Conservation (phyloP, 345 rosid species). For the Eucalyptus erythrocorys region DNA sequence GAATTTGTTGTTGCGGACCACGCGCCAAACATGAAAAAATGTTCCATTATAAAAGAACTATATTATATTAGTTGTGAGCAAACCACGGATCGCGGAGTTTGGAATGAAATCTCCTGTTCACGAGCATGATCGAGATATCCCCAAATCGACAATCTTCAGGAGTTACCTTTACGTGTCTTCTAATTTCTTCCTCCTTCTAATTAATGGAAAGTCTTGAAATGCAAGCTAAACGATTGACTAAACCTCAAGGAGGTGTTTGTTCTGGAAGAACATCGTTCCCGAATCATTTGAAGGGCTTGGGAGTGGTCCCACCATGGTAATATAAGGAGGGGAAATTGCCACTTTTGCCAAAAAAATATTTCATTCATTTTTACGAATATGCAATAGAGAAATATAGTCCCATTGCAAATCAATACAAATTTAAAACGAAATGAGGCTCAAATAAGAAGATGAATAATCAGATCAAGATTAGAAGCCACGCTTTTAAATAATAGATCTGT, state of each 20-base stretch:
- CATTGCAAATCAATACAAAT: too few species aligned
- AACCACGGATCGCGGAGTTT: background rate
- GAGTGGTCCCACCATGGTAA: background rate
- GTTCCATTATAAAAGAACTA: background rate
- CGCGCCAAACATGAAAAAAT: background rate
- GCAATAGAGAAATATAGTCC: too few species aligned
- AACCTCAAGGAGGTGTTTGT: background rate
- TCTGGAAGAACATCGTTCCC: background rate
- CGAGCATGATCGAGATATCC: background rate
- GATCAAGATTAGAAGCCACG: too few species aligned
- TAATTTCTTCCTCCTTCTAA: background rate
- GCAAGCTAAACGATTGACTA: background rate
- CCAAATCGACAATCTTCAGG: background rate
- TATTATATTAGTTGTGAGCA: background rate
- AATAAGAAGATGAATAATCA: too few species aligned
- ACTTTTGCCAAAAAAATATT: too few species aligned
- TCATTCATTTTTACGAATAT: too few species aligned
- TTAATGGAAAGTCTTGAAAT: background rate
- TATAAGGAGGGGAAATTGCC: background rate
- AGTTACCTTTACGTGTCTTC: background rate
- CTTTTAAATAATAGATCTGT: rapidly evolving
- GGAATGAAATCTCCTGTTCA: background rate
- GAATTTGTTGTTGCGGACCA: background rate
- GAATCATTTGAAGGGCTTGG: background rate
- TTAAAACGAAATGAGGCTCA: too few species aligned